Evolutionary conservation across 2,329 filamentous ascomycete genomes (phyloP).

Genomic region (Verticillium albo-atrum): DNA sequence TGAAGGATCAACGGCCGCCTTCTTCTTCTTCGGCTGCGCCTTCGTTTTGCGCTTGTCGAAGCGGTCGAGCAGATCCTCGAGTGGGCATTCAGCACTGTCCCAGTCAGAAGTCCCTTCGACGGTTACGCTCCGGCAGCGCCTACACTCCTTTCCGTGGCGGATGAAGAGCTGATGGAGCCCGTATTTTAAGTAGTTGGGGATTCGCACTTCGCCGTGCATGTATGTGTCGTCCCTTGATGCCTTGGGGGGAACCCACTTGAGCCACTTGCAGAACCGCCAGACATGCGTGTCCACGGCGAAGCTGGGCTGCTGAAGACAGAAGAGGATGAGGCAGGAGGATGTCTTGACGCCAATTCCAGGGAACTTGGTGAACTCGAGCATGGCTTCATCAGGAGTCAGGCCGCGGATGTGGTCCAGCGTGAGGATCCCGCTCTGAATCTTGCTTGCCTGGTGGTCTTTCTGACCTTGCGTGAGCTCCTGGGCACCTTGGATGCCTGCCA

Average conservation of each 20-base stretch:
- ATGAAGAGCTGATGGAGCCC: constrained; percentile 51
- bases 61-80: constrained; percentile 34
- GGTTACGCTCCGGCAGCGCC: constrained; percentile 44
- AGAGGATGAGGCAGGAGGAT: constrained; percentile 51
- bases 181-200: constrained; percentile 51
- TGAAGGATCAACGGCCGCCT: neutral
- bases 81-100: constrained; percentile 44
- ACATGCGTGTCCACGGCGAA: constrained; percentile 58
- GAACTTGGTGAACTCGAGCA: constrained; percentile 44
- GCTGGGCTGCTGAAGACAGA: constrained; percentile 47
- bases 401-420: constrained; percentile 47
- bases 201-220: constrained; percentile 45
- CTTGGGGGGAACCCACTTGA: constrained; percentile 50
- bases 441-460: constrained; percentile 53
- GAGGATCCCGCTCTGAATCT: constrained; percentile 53
- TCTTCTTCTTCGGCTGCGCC: constrained; percentile 10
- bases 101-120: constrained; percentile 57
- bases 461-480: constrained; percentile 35
- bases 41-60: constrained; percentile 16
- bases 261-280: constrained; percentile 44
- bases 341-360: constrained; percentile 55
- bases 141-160: constrained; percentile 45
- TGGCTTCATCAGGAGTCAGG: constrained; percentile 39
- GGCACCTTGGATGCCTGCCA: constrained; percentile 37
- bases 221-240: constrained; percentile 43